These are phyloP conservation scores for Leucocoprinus birnbaumii DNA, from an alignment of 768 basidiomycete genomes.

Conservation along the genomic window DNA sequence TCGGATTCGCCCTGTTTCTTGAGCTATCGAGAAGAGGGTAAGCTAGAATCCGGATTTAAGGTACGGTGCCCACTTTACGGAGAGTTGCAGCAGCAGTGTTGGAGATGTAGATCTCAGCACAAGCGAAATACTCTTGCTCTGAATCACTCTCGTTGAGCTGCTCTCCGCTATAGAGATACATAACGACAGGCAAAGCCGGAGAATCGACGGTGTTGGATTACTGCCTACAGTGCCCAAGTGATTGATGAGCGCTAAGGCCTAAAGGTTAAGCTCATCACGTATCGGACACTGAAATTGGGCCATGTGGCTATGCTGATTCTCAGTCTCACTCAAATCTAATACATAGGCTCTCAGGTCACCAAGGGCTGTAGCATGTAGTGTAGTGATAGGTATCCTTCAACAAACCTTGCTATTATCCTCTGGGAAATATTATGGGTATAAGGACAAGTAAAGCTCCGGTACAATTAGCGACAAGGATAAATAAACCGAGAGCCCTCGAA, in stretches of 20 bases:
- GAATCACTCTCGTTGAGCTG: constrained; percentile 13
- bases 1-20: constrained; percentile 11
- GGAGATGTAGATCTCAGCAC: constrained; percentile 62
- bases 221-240: too few species aligned
- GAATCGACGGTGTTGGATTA: neutral
- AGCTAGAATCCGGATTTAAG: neutral
- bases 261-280: too few species aligned
- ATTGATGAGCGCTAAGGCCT: too few species aligned
- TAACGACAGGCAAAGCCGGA: neutral
- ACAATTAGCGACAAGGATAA: constrained; percentile 6
- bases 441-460: constrained; percentile 1
- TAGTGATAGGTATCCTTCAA: constrained; percentile 7
- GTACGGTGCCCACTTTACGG: constrained; percentile 48
- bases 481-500: neutral
- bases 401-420: constrained; percentile 10
- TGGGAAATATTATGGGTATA: constrained; percentile 12
- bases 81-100: constrained; percentile 44
- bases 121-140: constrained; percentile 53
- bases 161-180: constrained; percentile 4
- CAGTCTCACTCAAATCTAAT: neutral
- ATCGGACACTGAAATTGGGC: too few species aligned
- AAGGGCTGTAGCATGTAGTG: too few species aligned
- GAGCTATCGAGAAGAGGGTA: neutral
- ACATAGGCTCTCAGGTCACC: too few species aligned
- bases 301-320: constrained; percentile 12